Conservation (phyloP, 2,329 filamentous ascomycete species). For the Bipolaris sorokiniana region DNA sequence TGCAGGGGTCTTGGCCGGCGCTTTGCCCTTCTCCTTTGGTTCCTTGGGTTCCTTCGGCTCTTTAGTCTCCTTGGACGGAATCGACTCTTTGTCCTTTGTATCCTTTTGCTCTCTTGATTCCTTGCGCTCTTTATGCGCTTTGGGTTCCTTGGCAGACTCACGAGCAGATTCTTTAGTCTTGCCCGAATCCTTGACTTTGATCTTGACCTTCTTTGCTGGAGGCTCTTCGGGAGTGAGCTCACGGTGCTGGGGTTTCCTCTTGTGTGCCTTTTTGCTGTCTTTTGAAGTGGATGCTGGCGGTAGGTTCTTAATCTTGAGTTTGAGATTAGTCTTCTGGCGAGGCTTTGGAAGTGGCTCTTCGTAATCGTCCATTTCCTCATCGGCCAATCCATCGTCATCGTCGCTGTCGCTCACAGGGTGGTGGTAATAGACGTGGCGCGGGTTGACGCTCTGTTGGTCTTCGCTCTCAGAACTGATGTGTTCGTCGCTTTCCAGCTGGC, state of each 20-base stretch:
- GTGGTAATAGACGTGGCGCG: conserved; percentile 44
- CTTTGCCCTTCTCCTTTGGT: conserved; percentile 33
- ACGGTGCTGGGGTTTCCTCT: conserved; percentile 33
- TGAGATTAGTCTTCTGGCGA: conserved; percentile 37
- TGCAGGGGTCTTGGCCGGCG: conserved; percentile 30
- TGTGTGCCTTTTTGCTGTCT: conserved; percentile 34
- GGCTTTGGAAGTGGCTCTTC: conserved; percentile 44
- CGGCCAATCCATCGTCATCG: conserved; percentile 34
- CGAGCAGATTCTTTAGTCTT: conserved; percentile 17
- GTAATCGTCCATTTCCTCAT: conserved; percentile 49
- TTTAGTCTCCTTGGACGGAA: conserved; percentile 22
- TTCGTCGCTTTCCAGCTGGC: conserved; percentile 60
- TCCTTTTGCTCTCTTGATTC: conserved; percentile 24
- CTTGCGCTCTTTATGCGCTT: conserved; percentile 15
- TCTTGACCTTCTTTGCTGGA: conserved; percentile 36
- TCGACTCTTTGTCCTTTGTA: conserved; percentile 24
- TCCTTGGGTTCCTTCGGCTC: conserved; percentile 28
- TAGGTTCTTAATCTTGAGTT: conserved; percentile 40
- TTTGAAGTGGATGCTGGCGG: conserved; percentile 22
- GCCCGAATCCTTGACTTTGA: conserved; percentile 16
- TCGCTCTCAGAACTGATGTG: conserved; percentile 45
- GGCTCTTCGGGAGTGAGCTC: conserved; percentile 39
- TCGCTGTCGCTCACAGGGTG: conserved; percentile 36
- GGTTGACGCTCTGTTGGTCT: conserved; percentile 41
- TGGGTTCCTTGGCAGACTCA: conserved; percentile 23